These are phyloP conservation scores for Hordeum pubiflorum DNA, from an alignment of 202 grass and related monocot genomes.

Conservation along the genomic window DNA sequence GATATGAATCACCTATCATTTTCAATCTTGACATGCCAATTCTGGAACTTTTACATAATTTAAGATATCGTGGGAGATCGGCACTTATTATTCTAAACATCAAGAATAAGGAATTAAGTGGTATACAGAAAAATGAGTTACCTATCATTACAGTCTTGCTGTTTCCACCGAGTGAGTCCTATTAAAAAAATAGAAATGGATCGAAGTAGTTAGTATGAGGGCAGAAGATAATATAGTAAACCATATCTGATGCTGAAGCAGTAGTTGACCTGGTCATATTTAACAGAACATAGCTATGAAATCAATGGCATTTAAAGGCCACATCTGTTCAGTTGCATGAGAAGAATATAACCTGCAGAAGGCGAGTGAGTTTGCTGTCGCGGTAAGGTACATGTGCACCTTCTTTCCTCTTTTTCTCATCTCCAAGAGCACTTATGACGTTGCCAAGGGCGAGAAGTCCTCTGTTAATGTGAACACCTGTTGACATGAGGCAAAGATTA, in stretches of 20 bases:
- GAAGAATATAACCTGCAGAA: slow-evolving; percentile 66
- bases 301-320: not conserved
- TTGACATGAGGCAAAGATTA: slow-evolving; percentile 14
- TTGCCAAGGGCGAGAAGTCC: slow-evolving; percentile 94
- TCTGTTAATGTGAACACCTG: slow-evolving; percentile 98
- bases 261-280: not conserved
- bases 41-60: not conserved
- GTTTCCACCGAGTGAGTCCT: slow-evolving; percentile 98
- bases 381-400: slow-evolving; percentile 93
- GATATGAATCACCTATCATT: not conserved
- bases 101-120: not conserved
- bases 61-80: not conserved
- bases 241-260: not conserved
- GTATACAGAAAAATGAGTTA: slow-evolving; percentile 36
- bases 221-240: not conserved
- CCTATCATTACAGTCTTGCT: slow-evolving; percentile 99
- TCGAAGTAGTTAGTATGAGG: not conserved
- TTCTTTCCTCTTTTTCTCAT: slow-evolving; percentile 99
- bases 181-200: slow-evolving; percentile 7
- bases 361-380: slow-evolving; percentile 98
- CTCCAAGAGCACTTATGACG: slow-evolving; percentile 97
- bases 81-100: not conserved
- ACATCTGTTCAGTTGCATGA: not conserved
- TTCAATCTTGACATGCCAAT: not conserved
- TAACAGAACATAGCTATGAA: slow-evolving; percentile 8